phyloP scores from a whole-genome alignment of 257 asterid genomes.

The Lithospermum erythrorhizon region DNA sequence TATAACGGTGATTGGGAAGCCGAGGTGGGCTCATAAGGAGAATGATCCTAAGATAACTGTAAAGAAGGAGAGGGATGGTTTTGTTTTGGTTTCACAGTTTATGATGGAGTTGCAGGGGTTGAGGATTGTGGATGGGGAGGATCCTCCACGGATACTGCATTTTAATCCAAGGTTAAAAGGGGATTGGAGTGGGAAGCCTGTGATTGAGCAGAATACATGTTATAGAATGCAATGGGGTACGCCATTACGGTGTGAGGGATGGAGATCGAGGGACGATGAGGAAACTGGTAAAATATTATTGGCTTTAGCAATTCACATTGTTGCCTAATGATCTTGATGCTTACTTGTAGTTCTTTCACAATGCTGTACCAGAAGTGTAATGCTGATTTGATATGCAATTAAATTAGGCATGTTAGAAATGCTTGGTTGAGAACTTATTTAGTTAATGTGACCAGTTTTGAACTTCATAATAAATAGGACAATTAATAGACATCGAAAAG shows the following conservation, averaged over 20 bases:
- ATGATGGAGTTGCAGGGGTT: constrained; percentile 84
- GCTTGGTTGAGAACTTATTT: not conserved
- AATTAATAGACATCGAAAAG: not conserved
- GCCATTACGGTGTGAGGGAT: constrained; percentile 81
- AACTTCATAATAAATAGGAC: not conserved
- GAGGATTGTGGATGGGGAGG: constrained; percentile 91
- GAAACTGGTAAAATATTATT: constrained; percentile 57
- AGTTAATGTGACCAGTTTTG: no score
- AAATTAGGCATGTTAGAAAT: not conserved
- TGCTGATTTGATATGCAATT: no score
- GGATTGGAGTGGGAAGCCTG: constrained; percentile 84
- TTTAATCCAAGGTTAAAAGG: constrained; percentile 85
- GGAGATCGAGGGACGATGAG: constrained; percentile 70
- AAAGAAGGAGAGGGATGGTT: constrained; percentile 21
- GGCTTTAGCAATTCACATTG: not conserved
- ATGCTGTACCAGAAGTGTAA: not conserved
- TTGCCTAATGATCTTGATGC: not conserved
- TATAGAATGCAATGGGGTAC: constrained; percentile 96
- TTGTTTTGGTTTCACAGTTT: constrained; percentile 61
- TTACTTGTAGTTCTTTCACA: not conserved
- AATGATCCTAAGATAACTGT: constrained; percentile 33
- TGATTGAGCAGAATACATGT: constrained; percentile 85
- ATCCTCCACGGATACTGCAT: constrained; percentile 88
- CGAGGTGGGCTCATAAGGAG: constrained; percentile 41
- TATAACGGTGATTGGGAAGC: constrained; percentile 73